Evolutionary conservation across 2,329 filamentous ascomycete species (phyloP).

Genomic region (Ilyonectria destructans): DNA sequence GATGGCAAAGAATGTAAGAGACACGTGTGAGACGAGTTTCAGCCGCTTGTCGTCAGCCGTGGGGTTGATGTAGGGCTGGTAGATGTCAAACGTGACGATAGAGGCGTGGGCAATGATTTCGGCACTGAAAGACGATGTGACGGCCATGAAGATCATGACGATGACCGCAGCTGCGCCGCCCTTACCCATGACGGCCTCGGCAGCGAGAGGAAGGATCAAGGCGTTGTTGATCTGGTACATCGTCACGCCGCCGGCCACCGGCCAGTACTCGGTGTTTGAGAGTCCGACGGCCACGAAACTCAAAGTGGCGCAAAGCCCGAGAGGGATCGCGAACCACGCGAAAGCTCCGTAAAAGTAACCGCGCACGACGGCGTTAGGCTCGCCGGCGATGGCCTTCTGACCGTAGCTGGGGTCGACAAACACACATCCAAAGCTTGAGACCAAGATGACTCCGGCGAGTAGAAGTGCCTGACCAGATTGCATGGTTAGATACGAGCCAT

Average conservation of each 20-base stretch:
- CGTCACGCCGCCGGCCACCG: conserved; percentile 20
- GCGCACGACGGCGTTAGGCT: conserved; percentile 86
- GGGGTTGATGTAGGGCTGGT: conserved; percentile 87
- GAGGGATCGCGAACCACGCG: conserved; percentile 92
- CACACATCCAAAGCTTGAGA: conserved; percentile 15
- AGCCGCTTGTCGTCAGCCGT: conserved; percentile 13
- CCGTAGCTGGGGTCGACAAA: conserved; percentile 86
- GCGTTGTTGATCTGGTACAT: conserved; percentile 79
- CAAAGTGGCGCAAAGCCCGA: conserved; percentile 89
- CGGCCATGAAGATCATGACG: conserved; percentile 91
- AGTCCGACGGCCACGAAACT: conserved; percentile 68
- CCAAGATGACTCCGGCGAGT: background rate
- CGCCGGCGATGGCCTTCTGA: conserved; percentile 92
- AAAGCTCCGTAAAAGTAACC: conserved; percentile 90
- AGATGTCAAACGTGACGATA: conserved; percentile 90
- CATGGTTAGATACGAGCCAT: conserved; percentile 2
- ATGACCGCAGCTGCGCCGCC: conserved; percentile 86
- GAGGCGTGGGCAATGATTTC: conserved; percentile 91
- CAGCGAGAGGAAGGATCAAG: conserved; percentile 86
- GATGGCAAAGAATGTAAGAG: conserved; percentile 13
- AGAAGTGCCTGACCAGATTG: background rate
- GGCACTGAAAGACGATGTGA: conserved; percentile 86
- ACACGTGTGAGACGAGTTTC: conserved; percentile 7
- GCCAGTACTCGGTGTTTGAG: conserved; percentile 58
- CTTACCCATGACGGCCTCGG: conserved; percentile 85